Evolutionary conservation across 768 basidiomycete genomes (phyloP).

Genomic region (Termitomyces sp.): DNA sequence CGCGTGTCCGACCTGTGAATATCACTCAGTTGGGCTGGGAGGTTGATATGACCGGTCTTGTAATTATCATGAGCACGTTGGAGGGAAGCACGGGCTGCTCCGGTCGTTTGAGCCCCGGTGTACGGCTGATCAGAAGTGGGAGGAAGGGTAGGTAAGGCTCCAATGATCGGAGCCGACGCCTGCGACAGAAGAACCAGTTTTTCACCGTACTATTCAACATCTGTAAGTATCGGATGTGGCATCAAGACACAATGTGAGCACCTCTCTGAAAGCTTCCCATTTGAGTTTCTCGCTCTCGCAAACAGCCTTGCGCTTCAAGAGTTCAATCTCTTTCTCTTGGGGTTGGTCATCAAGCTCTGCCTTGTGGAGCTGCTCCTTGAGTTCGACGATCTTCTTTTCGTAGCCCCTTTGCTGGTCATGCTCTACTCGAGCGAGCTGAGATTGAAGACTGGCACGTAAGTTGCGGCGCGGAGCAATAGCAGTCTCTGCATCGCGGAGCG

Average conservation of each 20-base stretch:
- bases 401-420: conserved; percentile 61
- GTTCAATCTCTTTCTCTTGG: conserved; percentile 67
- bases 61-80: conserved; percentile 81
- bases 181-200: conserved; percentile 75
- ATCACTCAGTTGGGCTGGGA: conserved; percentile 50
- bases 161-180: conserved; percentile 61
- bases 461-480: conserved; percentile 61
- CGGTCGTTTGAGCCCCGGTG: conserved; percentile 59
- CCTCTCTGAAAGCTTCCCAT: conserved; percentile 84
- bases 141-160: conserved; percentile 65
- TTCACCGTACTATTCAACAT: conserved; percentile 65
- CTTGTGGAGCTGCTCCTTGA: conserved; percentile 67
- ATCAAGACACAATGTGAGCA: conserved; percentile 23
- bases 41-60: conserved; percentile 60
- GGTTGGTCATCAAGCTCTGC: conserved; percentile 62
- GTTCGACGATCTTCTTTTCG: conserved; percentile 68
- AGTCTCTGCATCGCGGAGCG: conserved; percentile 68
- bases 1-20: conserved; percentile 70
- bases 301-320: conserved; percentile 74
- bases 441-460: conserved; percentile 53
- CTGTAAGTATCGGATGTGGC: neutral
- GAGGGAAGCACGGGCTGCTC: conserved; percentile 67
- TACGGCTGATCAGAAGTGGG: conserved; percentile 59
- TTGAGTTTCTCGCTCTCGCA: conserved; percentile 73
- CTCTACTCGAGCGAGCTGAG: conserved; percentile 64